Conservation (phyloP, 2,329 filamentous ascomycete genomes). For the Lizonia empirigonia region DNA sequence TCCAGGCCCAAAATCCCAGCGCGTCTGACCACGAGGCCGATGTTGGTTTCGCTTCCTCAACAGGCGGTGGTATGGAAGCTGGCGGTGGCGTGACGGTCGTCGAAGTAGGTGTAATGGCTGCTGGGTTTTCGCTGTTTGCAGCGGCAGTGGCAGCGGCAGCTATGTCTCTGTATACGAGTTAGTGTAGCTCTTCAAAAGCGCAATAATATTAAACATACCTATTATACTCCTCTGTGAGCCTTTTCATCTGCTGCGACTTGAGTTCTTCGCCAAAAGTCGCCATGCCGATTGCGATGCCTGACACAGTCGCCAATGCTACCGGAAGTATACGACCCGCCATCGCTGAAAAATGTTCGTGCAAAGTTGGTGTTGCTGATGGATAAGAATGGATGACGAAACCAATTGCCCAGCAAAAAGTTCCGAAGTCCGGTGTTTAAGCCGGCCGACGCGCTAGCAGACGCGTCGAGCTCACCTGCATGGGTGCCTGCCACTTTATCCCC, state of each 20-base stretch:
- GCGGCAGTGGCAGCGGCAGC: constrained; percentile 33
- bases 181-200: background rate
- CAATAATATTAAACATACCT: constrained; percentile 25
- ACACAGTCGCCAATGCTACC: constrained; percentile 37
- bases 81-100: constrained; percentile 8
- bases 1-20: constrained; percentile 44
- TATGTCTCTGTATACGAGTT: constrained; percentile 24
- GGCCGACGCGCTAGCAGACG: constrained; percentile 27
- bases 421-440: constrained; percentile 25
- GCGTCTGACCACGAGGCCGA: constrained; percentile 36
- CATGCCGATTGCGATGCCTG: constrained; percentile 42
- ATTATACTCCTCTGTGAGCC: constrained; percentile 42
- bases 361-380: background rate
- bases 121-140: constrained; percentile 22
- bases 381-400: constrained; percentile 26
- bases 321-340: constrained; percentile 46
- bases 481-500: constrained; percentile 23
- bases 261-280: constrained; percentile 45
- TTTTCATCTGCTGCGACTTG: constrained; percentile 39
- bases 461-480: constrained; percentile 20
- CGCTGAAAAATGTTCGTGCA: background rate
- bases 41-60: constrained; percentile 17
- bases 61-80: constrained; percentile 16
- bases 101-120: constrained; percentile 21
- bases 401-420: constrained; percentile 21